phyloP scores from a whole-genome alignment of 768 basidiomycete species.

The Psilocybe tampanensis region DNA sequence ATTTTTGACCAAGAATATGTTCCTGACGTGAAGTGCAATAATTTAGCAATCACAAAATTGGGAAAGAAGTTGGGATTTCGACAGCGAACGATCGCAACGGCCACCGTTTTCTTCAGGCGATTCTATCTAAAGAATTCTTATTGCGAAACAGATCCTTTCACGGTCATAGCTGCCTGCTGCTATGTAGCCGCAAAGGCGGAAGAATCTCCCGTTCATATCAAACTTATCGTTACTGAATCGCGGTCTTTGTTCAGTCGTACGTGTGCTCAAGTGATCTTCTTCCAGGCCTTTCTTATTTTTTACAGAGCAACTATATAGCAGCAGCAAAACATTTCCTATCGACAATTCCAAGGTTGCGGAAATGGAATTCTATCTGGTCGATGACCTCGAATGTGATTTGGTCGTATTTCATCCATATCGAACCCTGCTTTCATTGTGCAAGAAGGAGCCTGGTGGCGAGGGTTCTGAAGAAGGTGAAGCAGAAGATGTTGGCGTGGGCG shows the following conservation, averaged over 20 bases:
- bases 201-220: constrained; percentile 94
- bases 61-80: constrained; percentile 82
- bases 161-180: constrained; percentile 90
- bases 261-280: constrained; percentile 40
- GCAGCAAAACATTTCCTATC: constrained; percentile 76
- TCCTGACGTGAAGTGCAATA: background rate
- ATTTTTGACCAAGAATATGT: background rate
- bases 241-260: constrained; percentile 72
- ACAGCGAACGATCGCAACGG: constrained; percentile 92
- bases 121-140: constrained; percentile 97
- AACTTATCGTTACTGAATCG: constrained; percentile 86
- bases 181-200: constrained; percentile 98
- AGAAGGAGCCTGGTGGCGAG: constrained; percentile 43
- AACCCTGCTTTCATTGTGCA: constrained; percentile 78
- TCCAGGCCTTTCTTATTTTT: background rate
- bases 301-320: constrained; percentile 61
- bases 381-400: constrained; percentile 94
- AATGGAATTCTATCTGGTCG: constrained; percentile 98
- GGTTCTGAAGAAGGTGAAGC: constrained; percentile 55
- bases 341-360: constrained; percentile 94
- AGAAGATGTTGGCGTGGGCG: constrained; percentile 53
- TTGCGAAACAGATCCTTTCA: constrained; percentile 93
- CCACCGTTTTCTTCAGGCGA: constrained; percentile 93
- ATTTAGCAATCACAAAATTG: constrained; percentile 79
- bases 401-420: constrained; percentile 95